phyloP scores from a whole-genome alignment of 306 rosid species.

The Mucuna pruriens region DNA sequence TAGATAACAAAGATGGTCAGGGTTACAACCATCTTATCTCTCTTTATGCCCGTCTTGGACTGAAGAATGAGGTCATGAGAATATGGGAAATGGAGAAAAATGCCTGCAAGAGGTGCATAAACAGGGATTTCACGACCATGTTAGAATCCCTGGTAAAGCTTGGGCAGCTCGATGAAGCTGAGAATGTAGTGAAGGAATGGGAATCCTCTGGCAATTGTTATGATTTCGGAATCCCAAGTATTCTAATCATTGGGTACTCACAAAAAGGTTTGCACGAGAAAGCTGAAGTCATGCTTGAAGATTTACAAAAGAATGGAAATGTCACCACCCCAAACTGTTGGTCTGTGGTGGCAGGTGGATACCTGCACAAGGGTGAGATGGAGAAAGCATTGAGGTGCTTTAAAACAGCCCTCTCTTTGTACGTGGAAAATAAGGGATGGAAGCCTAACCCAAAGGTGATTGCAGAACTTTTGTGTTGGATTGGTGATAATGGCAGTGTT shows the following conservation, averaged over 20 bases:
- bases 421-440: constrained; percentile 52
- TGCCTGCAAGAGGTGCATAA: constrained; percentile 70
- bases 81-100: constrained; percentile 71
- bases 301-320: constrained; percentile 61
- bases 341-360: constrained; percentile 64
- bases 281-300: constrained; percentile 71
- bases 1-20: constrained; percentile 63
- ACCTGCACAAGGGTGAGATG: constrained; percentile 55
- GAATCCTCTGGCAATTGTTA: constrained; percentile 74
- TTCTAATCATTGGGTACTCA: constrained; percentile 57
- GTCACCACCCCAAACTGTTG: constrained; percentile 63
- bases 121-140: constrained; percentile 69
- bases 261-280: constrained; percentile 57
- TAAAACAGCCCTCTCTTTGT: constrained; percentile 54
- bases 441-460: constrained; percentile 57
- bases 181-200: constrained; percentile 73
- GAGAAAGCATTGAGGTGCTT: constrained; percentile 65
- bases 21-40: constrained; percentile 80
- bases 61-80: constrained; percentile 71
- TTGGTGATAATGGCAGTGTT: constrained; percentile 61
- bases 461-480: constrained; percentile 55
- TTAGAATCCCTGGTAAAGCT: constrained; percentile 71
- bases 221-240: constrained; percentile 68
- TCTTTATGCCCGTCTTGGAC: constrained; percentile 59
- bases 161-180: constrained; percentile 74